phyloP scores from a whole-genome alignment of 768 basidiomycete species.

The Boletus vinaceobasis region DNA sequence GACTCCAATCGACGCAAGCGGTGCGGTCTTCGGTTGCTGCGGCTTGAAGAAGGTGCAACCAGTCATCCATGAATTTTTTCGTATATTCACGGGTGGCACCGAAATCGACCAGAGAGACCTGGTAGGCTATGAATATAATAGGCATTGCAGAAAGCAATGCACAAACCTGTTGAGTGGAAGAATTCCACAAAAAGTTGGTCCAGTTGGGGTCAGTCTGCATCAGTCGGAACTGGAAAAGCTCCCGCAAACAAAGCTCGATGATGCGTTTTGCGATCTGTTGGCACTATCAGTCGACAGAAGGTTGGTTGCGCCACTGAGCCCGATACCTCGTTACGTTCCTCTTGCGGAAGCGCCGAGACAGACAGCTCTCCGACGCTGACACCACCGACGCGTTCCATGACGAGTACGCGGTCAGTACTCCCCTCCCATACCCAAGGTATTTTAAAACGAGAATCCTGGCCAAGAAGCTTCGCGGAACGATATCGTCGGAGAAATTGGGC shows the following conservation, averaged over 20 bases:
- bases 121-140: neutral
- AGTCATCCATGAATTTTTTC: constrained; percentile 82
- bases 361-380: constrained; percentile 70
- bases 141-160: neutral
- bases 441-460: constrained; percentile 64
- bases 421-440: constrained; percentile 86
- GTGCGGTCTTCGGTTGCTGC: constrained; percentile 67
- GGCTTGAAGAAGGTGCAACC: constrained; percentile 80
- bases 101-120: constrained; percentile 92
- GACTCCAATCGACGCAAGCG: constrained; percentile 68
- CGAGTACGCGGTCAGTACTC: constrained; percentile 78
- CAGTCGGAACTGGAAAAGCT: constrained; percentile 83
- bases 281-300: neutral
- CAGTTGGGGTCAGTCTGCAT: constrained; percentile 99
- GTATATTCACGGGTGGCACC: constrained; percentile 90
- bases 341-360: constrained; percentile 53
- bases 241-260: constrained; percentile 81
- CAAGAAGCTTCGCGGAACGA: constrained; percentile 45
- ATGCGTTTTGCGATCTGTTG: constrained; percentile 78
- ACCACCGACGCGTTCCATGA: constrained; percentile 85
- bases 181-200: constrained; percentile 95
- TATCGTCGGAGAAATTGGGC: constrained; percentile 69
- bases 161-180: constrained; percentile 54
- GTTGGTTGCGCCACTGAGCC: neutral
- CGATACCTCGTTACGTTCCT: constrained; percentile 69